These are phyloP conservation scores for Arabis hirsuta DNA, from an alignment of 345 rosid genomes.

Conservation along the genomic window DNA sequence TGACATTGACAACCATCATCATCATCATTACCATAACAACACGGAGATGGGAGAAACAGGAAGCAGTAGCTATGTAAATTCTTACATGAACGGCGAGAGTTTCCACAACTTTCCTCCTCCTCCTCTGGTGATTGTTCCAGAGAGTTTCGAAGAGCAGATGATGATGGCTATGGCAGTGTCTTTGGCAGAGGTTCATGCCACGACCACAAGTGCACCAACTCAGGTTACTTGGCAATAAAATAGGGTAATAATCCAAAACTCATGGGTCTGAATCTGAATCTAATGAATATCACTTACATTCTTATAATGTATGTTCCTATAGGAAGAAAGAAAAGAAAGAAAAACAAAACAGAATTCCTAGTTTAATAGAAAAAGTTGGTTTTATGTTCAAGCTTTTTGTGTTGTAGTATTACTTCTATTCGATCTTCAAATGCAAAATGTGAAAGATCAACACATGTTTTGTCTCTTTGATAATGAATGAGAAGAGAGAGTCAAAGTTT, in stretches of 20 bases:
- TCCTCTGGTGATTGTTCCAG: constrained; percentile 61
- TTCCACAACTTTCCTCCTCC: constrained; percentile 48
- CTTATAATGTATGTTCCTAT: constrained; percentile 41
- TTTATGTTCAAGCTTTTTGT: constrained; percentile 11
- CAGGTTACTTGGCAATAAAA: constrained; percentile 72
- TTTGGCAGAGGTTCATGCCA: constrained; percentile 79
- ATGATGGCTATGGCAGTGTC: constrained; percentile 95
- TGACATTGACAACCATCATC: constrained; percentile 43
- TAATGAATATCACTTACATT: constrained; percentile 34
- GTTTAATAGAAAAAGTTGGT: constrained; percentile 38
- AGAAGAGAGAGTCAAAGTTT: constrained; percentile 27
- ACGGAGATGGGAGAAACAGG: constrained; percentile 59
- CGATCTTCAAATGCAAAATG: not conserved
- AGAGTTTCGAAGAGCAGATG: constrained; percentile 96
- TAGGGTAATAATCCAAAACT: constrained; percentile 26
- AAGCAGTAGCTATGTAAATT: constrained; percentile 72
- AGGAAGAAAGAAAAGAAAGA: constrained; percentile 30
- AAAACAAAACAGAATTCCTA: constrained; percentile 25
- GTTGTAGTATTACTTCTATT: no score
- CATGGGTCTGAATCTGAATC: constrained; percentile 27
- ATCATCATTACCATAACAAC: constrained; percentile 44
- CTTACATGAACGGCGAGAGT: constrained; percentile 54
- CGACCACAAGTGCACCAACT: constrained; percentile 54
- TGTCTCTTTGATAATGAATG: constrained; percentile 23
- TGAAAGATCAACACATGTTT: not conserved